Conservation (phyloP, 345 rosid species). For the Lepidium sativum region DNA sequence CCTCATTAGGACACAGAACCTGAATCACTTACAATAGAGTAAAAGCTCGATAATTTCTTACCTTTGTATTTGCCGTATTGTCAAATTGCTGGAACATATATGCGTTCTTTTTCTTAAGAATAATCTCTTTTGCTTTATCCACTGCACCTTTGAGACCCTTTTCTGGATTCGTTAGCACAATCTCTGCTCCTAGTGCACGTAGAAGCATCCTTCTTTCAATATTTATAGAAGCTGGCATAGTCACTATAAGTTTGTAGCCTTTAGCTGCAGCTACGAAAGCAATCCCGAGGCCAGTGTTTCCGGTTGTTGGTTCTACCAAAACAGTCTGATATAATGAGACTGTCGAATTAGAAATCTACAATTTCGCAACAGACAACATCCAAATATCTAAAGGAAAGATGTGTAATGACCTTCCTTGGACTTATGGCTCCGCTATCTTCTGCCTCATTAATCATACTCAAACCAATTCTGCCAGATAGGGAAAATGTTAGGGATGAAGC, state of each 20-base stretch:
- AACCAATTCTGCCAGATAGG: slow-evolving; percentile 54
- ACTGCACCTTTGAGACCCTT: slow-evolving; percentile 85
- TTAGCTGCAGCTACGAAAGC: slow-evolving; percentile 87
- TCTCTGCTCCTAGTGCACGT: slow-evolving; percentile 84
- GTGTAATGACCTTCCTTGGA: slow-evolving; percentile 56
- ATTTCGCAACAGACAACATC: not conserved
- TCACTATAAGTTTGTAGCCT: slow-evolving; percentile 73
- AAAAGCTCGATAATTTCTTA: slow-evolving; percentile 4
- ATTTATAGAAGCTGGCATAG: slow-evolving; percentile 88
- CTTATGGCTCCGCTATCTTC: slow-evolving; percentile 74
- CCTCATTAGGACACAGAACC: not conserved
- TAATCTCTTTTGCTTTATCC: slow-evolving; percentile 80
- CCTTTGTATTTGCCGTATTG: slow-evolving; percentile 68
- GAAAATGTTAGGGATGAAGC: not conserved
- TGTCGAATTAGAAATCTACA: slow-evolving; percentile 9
- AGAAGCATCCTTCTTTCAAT: slow-evolving; percentile 77
- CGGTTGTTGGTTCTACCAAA: slow-evolving; percentile 78
- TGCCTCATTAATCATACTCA: slow-evolving; percentile 76
- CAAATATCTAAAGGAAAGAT: not conserved
- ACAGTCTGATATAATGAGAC: slow-evolving; percentile 38
- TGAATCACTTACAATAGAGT: not conserved
- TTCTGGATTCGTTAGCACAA: slow-evolving; percentile 75
- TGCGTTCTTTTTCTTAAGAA: slow-evolving; percentile 51
- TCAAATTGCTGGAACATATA: slow-evolving; percentile 82
- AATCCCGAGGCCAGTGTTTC: slow-evolving; percentile 85